A percentile compares a stretch with the other conserved stretches of the same genome.
Conservation (phyloP, 139 green algal genomes). For the Chlorokybus atmophyticus region DNA sequence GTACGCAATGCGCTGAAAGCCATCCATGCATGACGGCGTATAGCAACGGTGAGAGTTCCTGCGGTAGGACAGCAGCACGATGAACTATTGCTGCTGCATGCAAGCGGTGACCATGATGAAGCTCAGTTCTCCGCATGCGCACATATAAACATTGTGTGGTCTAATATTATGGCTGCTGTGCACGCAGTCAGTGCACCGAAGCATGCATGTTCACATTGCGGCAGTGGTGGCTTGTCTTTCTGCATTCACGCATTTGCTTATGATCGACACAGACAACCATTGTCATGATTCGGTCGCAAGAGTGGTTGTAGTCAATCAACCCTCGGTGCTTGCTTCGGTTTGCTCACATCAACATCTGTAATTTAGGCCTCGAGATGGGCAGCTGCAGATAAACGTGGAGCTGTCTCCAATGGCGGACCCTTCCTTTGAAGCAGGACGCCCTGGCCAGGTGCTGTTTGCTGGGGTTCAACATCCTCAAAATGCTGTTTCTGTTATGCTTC, state of each 20-base stretch:
- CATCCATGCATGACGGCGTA: background rate
- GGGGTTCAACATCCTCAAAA: too few relatives aligned
- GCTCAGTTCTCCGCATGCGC: background rate
- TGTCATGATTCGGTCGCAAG: too few relatives aligned
- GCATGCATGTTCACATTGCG: background rate
- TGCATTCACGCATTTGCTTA: background rate
- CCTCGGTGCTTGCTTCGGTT: background rate
- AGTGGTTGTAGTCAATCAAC: background rate
- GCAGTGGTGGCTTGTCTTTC: background rate
- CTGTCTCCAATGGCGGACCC: conserved; percentile 59
- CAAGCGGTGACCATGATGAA: background rate
- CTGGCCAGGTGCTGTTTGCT: too few relatives aligned
- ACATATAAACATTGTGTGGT: too few relatives aligned
- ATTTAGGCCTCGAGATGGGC: background rate
- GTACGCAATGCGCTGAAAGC: too few relatives aligned
- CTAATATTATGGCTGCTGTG: too few relatives aligned
- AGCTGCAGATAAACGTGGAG: conserved; percentile 50
- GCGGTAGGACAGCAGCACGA: background rate
- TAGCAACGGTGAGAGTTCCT: background rate
- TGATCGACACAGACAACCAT: too few relatives aligned
- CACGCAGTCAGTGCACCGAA: too few relatives aligned
- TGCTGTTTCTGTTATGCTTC: too few relatives aligned
- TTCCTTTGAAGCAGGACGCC: conserved; percentile 44
- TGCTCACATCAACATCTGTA: background rate
- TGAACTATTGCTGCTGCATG: background rate